Evolutionary conservation across 495 filamentous ascomycete genomes (phyloP).

Genomic region (Glonium stellatum): DNA sequence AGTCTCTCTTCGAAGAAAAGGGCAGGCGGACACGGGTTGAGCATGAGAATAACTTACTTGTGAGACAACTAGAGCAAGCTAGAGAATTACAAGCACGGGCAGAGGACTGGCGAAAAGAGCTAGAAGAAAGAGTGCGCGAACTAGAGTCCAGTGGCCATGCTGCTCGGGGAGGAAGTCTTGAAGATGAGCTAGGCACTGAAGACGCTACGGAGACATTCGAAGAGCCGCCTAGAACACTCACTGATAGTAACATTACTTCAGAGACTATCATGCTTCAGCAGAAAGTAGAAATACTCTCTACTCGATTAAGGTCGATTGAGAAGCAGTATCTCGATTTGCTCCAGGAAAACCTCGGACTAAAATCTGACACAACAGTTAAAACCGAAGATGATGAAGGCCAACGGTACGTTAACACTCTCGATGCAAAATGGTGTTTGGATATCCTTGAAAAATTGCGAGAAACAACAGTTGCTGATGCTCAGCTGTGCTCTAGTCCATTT

Average conservation of each 20-base stretch:
- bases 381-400: conserved; percentile 22
- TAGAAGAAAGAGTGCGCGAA: conserved; percentile 48
- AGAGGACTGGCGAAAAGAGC: conserved; percentile 48
- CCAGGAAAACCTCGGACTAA: conserved; percentile 33
- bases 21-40: conserved; percentile 51
- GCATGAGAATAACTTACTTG: conserved; percentile 51
- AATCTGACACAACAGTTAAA: conserved; percentile 20
- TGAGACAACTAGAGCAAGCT: conserved; percentile 46
- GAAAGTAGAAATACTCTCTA: conserved; percentile 28
- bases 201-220: conserved; percentile 12
- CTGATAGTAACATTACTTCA: conserved; percentile 6
- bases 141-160: conserved; percentile 34
- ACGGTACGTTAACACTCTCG: conserved; percentile 1
- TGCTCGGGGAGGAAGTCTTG: conserved; percentile 17
- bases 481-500: conserved; percentile 17
- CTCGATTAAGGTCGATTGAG: conserved; percentile 27
- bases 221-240: conserved; percentile 8
- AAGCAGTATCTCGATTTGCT: conserved; percentile 31
- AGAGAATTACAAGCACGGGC: conserved; percentile 52
- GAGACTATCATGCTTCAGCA: conserved; percentile 28
- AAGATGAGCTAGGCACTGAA: conserved; percentile 22
- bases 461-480: too few relatives aligned
- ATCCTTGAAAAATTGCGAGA: background rate
- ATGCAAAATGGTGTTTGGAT: background rate
- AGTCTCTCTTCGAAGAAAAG: conserved; percentile 54